phyloP scores from a whole-genome alignment of 2,329 filamentous ascomycete species.

The Fusarium burgessii region DNA sequence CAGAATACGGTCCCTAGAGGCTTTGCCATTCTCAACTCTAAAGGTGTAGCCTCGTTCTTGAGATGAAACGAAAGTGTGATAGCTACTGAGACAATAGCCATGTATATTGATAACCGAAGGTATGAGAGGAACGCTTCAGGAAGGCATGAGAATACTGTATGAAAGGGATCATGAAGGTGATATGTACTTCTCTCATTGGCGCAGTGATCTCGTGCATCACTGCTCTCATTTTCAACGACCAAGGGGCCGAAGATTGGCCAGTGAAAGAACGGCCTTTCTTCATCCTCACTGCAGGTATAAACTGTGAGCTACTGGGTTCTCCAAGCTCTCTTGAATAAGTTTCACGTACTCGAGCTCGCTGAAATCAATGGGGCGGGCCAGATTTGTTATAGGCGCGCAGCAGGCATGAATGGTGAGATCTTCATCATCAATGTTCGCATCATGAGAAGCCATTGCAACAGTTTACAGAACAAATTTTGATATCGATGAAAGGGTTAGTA shows the following conservation, averaged over 20 bases:
- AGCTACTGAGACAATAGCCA: slow-evolving; percentile 88
- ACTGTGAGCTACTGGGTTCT: not conserved
- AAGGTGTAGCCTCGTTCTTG: slow-evolving; percentile 73
- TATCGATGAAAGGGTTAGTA: not conserved
- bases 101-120: slow-evolving; percentile 88
- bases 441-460: slow-evolving; percentile 29
- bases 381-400: slow-evolving; percentile 54
- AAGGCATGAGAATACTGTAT: not conserved
- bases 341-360: slow-evolving; percentile 54
- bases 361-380: slow-evolving; percentile 60
- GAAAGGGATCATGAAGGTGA: not conserved
- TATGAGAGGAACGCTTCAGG: slow-evolving; percentile 83
- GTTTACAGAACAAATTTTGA: not conserved
- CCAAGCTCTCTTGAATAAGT: not conserved
- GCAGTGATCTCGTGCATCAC: slow-evolving; percentile 82
- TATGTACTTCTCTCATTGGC: slow-evolving; percentile 77
- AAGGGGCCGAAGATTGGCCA: slow-evolving; percentile 74
- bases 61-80: slow-evolving; percentile 96
- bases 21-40: slow-evolving; percentile 82
- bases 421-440: slow-evolving; percentile 47
- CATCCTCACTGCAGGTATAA: not conserved
- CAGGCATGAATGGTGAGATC: slow-evolving; percentile 52
- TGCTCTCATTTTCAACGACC: slow-evolving; percentile 79
- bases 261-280: slow-evolving; percentile 24
- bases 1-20: slow-evolving; percentile 92